A percentile compares a stretch with the other conserved stretches of the same genome.
Evolutionary conservation across 1,284 basidiomycete species (phyloP).

Genomic region (Sphagnurus paluster): DNA sequence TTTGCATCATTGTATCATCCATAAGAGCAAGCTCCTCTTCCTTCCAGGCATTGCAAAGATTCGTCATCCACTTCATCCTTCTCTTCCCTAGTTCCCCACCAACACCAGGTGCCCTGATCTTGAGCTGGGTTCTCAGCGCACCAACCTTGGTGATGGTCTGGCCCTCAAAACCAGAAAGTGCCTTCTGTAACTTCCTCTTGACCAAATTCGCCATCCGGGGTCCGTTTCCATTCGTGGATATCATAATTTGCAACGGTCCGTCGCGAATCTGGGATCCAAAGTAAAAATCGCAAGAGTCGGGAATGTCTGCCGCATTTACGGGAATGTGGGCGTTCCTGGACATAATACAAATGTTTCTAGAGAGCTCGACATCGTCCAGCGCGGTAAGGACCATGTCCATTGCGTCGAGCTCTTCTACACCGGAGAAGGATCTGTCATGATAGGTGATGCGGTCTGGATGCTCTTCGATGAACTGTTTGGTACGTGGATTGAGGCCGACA

Average conservation of each 20-base stretch:
- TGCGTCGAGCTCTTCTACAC: constrained; percentile 55
- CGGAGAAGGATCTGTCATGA: constrained; percentile 66
- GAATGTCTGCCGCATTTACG: constrained; percentile 97
- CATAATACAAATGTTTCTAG: constrained; percentile 70
- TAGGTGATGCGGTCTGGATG: constrained; percentile 65
- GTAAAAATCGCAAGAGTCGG: constrained; percentile 95
- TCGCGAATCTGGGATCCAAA: constrained; percentile 93
- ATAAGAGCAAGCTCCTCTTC: constrained; percentile 74
- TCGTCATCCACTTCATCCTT: constrained; percentile 96
- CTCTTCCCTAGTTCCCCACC: constrained; percentile 72
- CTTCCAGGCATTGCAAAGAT: constrained; percentile 84
- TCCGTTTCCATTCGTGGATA: constrained; percentile 93
- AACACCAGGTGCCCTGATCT: constrained; percentile 73
- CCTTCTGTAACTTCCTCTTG: constrained; percentile 66
- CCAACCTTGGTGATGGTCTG: constrained; percentile 84
- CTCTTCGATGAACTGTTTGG: constrained; percentile 50
- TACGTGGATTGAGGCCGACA: constrained; percentile 60
- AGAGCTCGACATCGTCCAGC: constrained; percentile 81
- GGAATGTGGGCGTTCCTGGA: constrained; percentile 76
- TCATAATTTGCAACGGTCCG: constrained; percentile 93
- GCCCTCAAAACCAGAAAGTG: constrained; percentile 74
- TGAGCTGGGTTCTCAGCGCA: constrained; percentile 63
- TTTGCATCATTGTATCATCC: constrained; percentile 61
- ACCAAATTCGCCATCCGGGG: constrained; percentile 91
- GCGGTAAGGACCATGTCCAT: constrained; percentile 95